Evolutionary conservation across 768 basidiomycete species (phyloP).

Genomic region (Mycena chlorophos): DNA sequence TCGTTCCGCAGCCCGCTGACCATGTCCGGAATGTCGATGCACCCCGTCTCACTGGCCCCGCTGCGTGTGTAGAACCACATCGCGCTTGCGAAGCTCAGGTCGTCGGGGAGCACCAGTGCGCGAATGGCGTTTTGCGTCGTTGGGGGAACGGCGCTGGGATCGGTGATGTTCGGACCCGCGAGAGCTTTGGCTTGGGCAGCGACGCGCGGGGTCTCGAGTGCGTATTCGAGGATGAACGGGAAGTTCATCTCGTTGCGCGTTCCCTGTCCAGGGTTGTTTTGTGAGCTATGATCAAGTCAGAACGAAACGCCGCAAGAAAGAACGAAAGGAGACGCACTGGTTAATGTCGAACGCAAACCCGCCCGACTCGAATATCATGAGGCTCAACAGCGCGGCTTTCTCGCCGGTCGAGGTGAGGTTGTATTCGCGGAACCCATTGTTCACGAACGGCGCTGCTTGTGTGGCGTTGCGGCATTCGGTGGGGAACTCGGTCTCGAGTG

Average conservation of each 20-base stretch:
- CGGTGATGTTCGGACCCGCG: constrained; percentile 8
- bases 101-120: constrained; percentile 22
- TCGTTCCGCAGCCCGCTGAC: constrained; percentile 21
- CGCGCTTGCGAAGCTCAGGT: constrained; percentile 25
- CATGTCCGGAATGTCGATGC: constrained; percentile 19
- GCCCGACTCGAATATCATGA: constrained; percentile 25
- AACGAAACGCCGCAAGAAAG: neutral
- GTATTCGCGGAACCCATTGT: constrained; percentile 22
- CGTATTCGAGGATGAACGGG: constrained; percentile 27
- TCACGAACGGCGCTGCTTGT: constrained; percentile 27
- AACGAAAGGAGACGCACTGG: constrained; percentile 17
- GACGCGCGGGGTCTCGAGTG: constrained; percentile 23
- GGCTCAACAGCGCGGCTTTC: constrained; percentile 25
- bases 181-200: constrained; percentile 20
- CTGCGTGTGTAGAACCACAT: constrained; percentile 29
- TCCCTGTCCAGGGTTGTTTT: constrained; percentile 25
- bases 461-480: constrained; percentile 24
- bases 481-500: constrained; percentile 12
- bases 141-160: constrained; percentile 2
- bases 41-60: constrained; percentile 18
- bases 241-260: constrained; percentile 28
- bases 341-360: constrained; percentile 26
- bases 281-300: constrained; percentile 3
- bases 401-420: constrained; percentile 22
- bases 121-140: constrained; percentile 23